Evolutionary conservation across 306 rosid species (phyloP), one percentile per base, ranked within the genome.

Genomic region (Datisca glomerata): DNA sequence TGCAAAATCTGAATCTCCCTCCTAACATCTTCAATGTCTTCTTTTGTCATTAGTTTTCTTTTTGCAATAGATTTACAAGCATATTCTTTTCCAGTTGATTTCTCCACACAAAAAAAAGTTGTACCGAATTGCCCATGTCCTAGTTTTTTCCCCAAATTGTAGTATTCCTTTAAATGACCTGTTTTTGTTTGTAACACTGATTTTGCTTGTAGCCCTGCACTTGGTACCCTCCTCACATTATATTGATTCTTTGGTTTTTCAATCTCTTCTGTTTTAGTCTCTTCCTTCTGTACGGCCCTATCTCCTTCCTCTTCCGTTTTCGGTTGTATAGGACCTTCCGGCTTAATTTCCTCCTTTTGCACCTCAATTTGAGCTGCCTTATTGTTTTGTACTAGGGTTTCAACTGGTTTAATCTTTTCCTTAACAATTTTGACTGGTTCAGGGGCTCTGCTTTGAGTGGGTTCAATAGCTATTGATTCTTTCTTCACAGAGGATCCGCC

Each of bases 1-100:
- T 82, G 96, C 94, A 87, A 76, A 59, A 82, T 79, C 66, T 72
- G 80, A 74, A 87, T 79, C 65, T 87, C 96, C 69, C 80, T 82
- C 68, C 93, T 76, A 60, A 87, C 94, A 65, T 79, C 94, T 13
- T 81, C 94, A 34, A 82, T 80, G 43, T 87, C 96, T 7, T 79
- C 94, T 0, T 39, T 41, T 0, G 74, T 71, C 38, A 60, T 15
- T 58, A 87, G 16, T 15, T 79, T 82, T 67, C 85, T 71, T 63
- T 87, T 87, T 1, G 81, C 64, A 25, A 87, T 82, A 4, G 94
- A 79, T 54, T 87, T 87, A 67, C 96, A 82, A 4, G 96, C 96
- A 48, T 73, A 81, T 54, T 71, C 67, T 47, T 69, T 81, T 14
- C 94, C 85, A 0, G 74, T 87, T 7, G 41, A 28, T 43, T 69